A percentile compares a stretch with the other conserved stretches of the same genome.
phyloP scores from a whole-genome alignment of 129 eudicot species.

The Heracleum sosnowskyi region DNA sequence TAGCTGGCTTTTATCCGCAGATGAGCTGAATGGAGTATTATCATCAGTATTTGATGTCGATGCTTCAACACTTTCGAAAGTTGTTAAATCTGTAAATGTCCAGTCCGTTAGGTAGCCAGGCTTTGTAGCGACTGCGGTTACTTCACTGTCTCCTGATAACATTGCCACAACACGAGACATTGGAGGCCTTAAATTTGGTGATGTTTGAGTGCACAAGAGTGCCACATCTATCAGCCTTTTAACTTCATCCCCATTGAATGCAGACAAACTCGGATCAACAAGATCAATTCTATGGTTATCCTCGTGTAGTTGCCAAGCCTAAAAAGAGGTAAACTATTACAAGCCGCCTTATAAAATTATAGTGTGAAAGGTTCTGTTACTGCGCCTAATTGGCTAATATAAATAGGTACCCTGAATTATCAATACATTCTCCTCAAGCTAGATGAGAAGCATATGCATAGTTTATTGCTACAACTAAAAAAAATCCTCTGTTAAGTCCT shows the following conservation, averaged over 20 bases:
- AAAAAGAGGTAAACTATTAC: not conserved
- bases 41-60: not conserved
- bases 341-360: not conserved
- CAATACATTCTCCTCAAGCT: not conserved
- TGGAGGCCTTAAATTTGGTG: constrained; percentile 56
- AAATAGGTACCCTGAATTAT: not conserved
- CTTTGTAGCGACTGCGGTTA: constrained; percentile 26
- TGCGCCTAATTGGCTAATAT: not conserved
- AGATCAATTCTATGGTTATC: constrained; percentile 38
- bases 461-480: too few relatives aligned
- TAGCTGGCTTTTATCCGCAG: too few relatives aligned
- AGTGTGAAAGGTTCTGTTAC: not conserved
- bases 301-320: constrained; percentile 80
- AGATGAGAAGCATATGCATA: not conserved
- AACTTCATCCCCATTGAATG: constrained; percentile 42
- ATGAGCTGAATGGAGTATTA: too few relatives aligned
- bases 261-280: constrained; percentile 35
- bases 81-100: constrained; percentile 38
- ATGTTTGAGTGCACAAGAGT: constrained; percentile 71
- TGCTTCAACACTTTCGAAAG: constrained; percentile 15
- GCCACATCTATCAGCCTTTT: constrained; percentile 39
- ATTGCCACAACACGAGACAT: constrained; percentile 86
- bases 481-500: not conserved
- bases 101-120: constrained; percentile 59
- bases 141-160: constrained; percentile 64